Base-by-base conservation (phyloP, 129 eudicot genomes). In the Flaveria ramosissima region DNA sequence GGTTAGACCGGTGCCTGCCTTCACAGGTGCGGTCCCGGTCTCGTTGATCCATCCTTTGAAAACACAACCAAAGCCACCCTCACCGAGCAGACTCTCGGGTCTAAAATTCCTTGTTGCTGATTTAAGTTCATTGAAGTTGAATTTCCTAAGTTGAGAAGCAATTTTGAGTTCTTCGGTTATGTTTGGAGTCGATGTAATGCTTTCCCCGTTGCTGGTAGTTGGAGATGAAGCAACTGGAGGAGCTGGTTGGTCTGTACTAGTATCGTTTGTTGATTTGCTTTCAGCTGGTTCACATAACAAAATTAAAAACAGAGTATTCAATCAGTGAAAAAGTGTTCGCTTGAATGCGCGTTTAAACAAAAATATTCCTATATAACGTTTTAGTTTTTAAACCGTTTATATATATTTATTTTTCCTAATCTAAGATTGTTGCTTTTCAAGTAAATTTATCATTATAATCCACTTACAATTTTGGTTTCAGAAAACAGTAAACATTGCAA, bases 1-100 rank as follows among this genome's bases (percentile, higher is more conserved):
- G 4, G 97, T 83, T 45, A 91, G 89, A 24, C 97, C 99, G 0
- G 98, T 83, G 76, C 98, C 96, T 3, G 96, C 83, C 81, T 86
- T 94, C 24, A 85, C 96, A 1, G 97, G 90, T 14, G 92, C 81
- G 9, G 86, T 86, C 39, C 96, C 93, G 27, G 46, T 84, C 66
- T 91, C 94, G 23, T 88, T 90, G 67, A 94, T 79, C 99, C 99
- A 94, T 62, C 99, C 99, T 76, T 94, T 94, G 51, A 89, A 94
- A 9, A 94, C 99, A 74, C 93, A 89, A 72, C 99, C 99, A 52
- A 94, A 94, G 6, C 99, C 99, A 69, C 99, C 99, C 68, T 94
- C 97, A 68, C 99, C 99, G 17, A 94, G 94, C 10, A 94, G 87
- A 76, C 90, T 87, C 68, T 91, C 99, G 0, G 97, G 94, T 81